Base-by-base conservation (phyloP, 2,329 filamentous ascomycete species). In the Stagonosporopsis cucurbitacearum region DNA sequence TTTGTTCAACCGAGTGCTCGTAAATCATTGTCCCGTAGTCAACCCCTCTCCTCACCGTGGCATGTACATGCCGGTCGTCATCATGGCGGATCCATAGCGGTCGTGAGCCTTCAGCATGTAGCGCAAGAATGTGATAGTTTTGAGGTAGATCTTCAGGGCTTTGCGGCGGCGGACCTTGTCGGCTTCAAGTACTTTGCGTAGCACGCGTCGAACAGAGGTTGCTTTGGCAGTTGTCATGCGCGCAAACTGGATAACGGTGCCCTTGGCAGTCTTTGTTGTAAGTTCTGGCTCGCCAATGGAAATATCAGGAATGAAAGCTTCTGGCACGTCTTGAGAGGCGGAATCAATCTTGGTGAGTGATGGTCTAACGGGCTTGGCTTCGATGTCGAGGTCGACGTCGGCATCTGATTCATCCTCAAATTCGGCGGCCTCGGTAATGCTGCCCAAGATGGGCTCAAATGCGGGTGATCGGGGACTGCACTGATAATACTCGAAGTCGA, bases 51-150 rank as follows among this genome's bases (percentile, higher is more conserved):
- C 43, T 64, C 52, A 67, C 26, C 66, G 65, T 45, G 65, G 66
- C 63, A 68, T 61, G 36, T 68, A 66, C 54, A 65, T 59, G 45
- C 66, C 66, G 8, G 65, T 64, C n/a, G 62, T 65, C 39, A 63
- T 58, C 66, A 68, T 68, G 42, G 65, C 57, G 13, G 63, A 59
- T 23, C 66, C 66, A 28, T 68, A 68, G 12, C 66, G 66, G 49
- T 67, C 66, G 30, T 67, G 63, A 2, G 66, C 64, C 48, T 59
- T 60, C 40, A 65, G 60, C 26, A 68, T 50, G 35, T 65, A 62
- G 40, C 60, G 65, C 41, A 68, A 53, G 20, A 68, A 68, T 12
- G 65, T 60, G 22, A 68, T 60, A 4, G 65, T 65, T 26, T 68
- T 68, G 20, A 68, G 50, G 47, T 68, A 68, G 35, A 65, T 51